Conservation (phyloP, 306 rosid genomes). For the Abrus precatorius region DNA sequence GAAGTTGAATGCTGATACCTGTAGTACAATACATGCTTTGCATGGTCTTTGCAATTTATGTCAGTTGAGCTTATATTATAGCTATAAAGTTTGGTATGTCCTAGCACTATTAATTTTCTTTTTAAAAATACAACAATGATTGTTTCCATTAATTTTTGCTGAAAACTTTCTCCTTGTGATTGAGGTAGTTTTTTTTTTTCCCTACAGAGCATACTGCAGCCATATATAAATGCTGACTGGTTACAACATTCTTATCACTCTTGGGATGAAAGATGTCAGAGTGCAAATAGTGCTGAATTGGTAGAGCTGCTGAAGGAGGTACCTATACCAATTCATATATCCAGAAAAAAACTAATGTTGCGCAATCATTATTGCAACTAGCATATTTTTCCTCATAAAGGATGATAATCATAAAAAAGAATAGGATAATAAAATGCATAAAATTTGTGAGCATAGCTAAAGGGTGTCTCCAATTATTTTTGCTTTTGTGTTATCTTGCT, state of each 20-base stretch:
- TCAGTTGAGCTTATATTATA: conserved; percentile 16
- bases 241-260: conserved; percentile 66
- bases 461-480: conserved; percentile 9
- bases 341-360: conserved; percentile 36
- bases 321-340: conserved; percentile 44
- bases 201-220: conserved; percentile 77
- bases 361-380: conserved; percentile 29
- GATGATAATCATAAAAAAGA: not conserved
- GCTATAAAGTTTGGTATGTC: conserved; percentile 16
- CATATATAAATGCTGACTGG: conserved; percentile 80
- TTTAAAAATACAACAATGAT: not conserved
- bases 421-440: conserved; percentile 32
- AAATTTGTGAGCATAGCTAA: conserved; percentile 28
- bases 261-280: conserved; percentile 83
- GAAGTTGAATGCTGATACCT: conserved; percentile 39
- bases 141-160: conserved; percentile 1
- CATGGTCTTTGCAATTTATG: conserved; percentile 25
- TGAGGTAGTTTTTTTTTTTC: conserved; percentile 38
- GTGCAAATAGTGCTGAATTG: conserved; percentile 78
- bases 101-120: conserved; percentile 9
- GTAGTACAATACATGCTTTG: not conserved
- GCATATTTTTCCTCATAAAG: conserved; percentile 27
- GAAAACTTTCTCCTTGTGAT: conserved; percentile 37
- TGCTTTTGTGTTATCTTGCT: not conserved
- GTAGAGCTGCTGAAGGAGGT: conserved; percentile 96